Conservation (phyloP, 495 filamentous ascomycete species). For the Neurospora sp. region DNA sequence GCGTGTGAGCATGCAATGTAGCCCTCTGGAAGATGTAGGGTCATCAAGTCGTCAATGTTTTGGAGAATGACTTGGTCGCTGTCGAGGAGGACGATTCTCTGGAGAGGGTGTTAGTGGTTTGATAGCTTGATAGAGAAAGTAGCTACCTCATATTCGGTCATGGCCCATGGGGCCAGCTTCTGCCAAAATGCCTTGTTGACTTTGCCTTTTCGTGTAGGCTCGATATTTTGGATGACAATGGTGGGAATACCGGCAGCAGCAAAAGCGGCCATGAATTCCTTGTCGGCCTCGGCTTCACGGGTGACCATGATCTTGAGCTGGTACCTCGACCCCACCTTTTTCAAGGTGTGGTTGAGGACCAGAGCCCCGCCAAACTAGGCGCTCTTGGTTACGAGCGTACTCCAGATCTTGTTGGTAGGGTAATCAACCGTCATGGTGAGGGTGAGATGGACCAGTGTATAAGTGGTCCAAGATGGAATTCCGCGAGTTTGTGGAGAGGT, state of each 20-base stretch:
- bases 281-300: conserved; percentile 26
- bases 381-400: conserved; percentile 29
- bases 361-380: conserved; percentile 28
- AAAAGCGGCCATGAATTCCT: conserved; percentile 30
- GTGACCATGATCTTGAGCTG: conserved; percentile 33
- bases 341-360: conserved; percentile 29
- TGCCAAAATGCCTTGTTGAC: conserved; percentile 32
- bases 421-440: background rate
- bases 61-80: conserved; percentile 30
- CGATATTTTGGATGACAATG: conserved; percentile 29
- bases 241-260: conserved; percentile 28
- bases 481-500: background rate
- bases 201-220: conserved; percentile 28
- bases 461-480: background rate
- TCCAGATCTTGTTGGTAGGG: conserved; percentile 27
- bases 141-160: conserved; percentile 29
- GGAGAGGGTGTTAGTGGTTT: background rate
- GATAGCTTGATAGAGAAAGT: background rate
- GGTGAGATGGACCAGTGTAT: background rate
- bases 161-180: conserved; percentile 32
- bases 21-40: conserved; percentile 22
- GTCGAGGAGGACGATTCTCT: conserved; percentile 32
- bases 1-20: conserved; percentile 26
- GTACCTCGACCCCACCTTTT: conserved; percentile 23
- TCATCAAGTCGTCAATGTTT: conserved; percentile 35